Evolutionary conservation across 2,329 filamentous ascomycete genomes (phyloP).

Genomic region (Fusarium subtropicale): DNA sequence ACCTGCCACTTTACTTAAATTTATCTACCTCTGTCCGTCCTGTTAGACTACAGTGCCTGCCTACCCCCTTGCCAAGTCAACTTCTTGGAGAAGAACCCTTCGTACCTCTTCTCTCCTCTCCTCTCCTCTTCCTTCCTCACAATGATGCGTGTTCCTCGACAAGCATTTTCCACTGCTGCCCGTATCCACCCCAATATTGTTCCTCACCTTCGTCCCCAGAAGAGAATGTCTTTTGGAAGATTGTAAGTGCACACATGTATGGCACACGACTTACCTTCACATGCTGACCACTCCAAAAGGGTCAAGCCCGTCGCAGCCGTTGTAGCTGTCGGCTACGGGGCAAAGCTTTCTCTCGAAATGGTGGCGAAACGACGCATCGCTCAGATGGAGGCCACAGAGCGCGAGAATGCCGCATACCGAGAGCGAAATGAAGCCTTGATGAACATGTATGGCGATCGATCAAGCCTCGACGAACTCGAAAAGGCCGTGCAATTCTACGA

Average conservation of each 20-base stretch:
- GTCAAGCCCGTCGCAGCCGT: constrained; percentile 50
- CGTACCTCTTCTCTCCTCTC: constrained; percentile 4
- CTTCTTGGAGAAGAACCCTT: constrained; percentile 17
- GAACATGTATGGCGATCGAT: constrained; percentile 63
- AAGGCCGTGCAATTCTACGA: constrained; percentile 62
- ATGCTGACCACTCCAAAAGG: constrained; percentile 46
- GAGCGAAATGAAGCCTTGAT: constrained; percentile 58
- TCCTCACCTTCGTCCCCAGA: constrained; percentile 45
- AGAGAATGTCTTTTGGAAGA: constrained; percentile 42
- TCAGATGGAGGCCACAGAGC: constrained; percentile 50
- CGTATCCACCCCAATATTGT: constrained; percentile 47
- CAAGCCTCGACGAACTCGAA: constrained; percentile 61
- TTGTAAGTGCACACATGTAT: constrained; percentile 34
- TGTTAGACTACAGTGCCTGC: background rate
- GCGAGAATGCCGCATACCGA: constrained; percentile 52
- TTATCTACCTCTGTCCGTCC: background rate
- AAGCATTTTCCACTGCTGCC: constrained; percentile 47
- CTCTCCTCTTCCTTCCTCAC: constrained; percentile 26
- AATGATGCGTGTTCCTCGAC: constrained; percentile 45
- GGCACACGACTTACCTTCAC: background rate
- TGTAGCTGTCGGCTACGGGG: constrained; percentile 51
- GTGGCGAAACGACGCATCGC: constrained; percentile 46
- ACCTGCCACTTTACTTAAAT: background rate
- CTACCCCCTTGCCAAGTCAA: constrained; percentile 35
- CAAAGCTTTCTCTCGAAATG: constrained; percentile 50